Base-by-base conservation (phyloP, 2,329 filamentous ascomycete species). In the Boeremia exigua region DNA sequence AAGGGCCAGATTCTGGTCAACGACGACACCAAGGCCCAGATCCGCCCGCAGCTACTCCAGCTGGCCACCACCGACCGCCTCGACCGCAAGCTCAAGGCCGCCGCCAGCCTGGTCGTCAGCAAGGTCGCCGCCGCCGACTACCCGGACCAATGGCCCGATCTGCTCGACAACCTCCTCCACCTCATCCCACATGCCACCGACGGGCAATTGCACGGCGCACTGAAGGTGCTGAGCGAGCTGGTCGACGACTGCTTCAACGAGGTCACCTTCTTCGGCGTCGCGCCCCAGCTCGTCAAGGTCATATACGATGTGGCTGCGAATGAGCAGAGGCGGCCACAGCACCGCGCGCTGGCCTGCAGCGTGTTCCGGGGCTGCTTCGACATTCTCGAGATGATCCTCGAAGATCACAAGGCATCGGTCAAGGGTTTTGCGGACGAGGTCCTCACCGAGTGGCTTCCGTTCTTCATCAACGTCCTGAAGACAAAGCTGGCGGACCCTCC, bases 61-160 rank as follows among this genome's bases (percentile, higher is more conserved):
- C 82, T 98, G 52, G 90, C 90, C 19, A 83, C 93, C 44, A 89
- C 83, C 37, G 88, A 90, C 54, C 85, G 86, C 28, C 80, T 84
- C 32, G 91, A 96, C 71, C 86, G 92, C 66, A 96, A 91, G 78
- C 88, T 97, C 72, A 95, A 95, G 80, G 85, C 88, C 52, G 87
- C 90, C n/a, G 91, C 94, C 47, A 96, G 92, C 81, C 91, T 88
- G 65, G 87, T 89, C 5, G 91, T 97, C 59, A 94, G 92, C 80
- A 98, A 96, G 79, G 96, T 99, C 66, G 95, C 95, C 53, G 89
- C 88, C 61, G 86, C 88, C 69, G 95, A 99, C 79, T 98, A 96
- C 72, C 95, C 95, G 48, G 92, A 97, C 57, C 85, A 93, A 69
- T 99, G 95, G 95, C 92, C 93, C n/a, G 85, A 86, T 63, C 85